A percentile compares a stretch with the other conserved stretches of the same genome.
Conservation (phyloP, 75 land plant genomes). For the Pinus albicaulis region DNA sequence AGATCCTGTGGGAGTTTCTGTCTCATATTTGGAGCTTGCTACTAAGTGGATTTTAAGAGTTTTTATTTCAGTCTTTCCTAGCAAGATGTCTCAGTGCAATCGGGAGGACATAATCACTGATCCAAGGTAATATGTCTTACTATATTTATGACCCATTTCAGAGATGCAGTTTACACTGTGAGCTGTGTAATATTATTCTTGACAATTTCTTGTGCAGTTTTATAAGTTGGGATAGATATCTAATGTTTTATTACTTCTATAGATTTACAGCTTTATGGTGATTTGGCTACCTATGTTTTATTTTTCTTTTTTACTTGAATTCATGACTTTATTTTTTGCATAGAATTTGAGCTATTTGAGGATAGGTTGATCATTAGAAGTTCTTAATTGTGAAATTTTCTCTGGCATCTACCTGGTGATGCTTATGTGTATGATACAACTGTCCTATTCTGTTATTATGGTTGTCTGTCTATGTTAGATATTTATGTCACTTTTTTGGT, state of each 20-base stretch:
- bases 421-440: background rate
- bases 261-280: background rate
- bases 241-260: background rate
- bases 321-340: background rate
- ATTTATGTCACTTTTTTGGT: background rate
- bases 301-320: background rate
- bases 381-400: background rate
- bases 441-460: background rate
- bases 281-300: background rate
- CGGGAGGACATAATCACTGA: constrained; percentile 47
- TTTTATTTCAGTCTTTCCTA: constrained; percentile 67
- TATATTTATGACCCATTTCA: background rate
- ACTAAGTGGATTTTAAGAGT: constrained; percentile 83
- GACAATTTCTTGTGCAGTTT: background rate
- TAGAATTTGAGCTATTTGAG: background rate
- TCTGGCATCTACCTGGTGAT: background rate
- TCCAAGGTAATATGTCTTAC: constrained; percentile 30
- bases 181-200: background rate
- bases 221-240: background rate
- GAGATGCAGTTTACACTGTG: background rate
- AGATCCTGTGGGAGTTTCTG: constrained; percentile 28
- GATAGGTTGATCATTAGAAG: background rate
- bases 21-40: constrained; percentile 82
- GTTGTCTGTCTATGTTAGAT: background rate
- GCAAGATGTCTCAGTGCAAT: constrained; percentile 42